Evolutionary conservation across 352 stramenopile genomes (phyloP), one percentile per base, ranked within the genome.

Genomic region (Blastocystis sp.): DNA sequence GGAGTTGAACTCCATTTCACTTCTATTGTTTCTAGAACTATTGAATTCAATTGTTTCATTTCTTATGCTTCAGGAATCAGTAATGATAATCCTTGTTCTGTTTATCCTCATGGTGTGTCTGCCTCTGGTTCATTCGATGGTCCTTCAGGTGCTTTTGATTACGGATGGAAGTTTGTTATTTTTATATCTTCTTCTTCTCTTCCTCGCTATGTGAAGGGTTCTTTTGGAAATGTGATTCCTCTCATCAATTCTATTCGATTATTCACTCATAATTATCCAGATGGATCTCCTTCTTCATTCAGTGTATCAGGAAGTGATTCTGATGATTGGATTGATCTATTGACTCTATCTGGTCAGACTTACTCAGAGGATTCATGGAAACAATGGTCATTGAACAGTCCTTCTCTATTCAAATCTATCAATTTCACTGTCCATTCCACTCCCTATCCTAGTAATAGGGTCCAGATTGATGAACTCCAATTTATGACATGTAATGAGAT

Each of bases 1-100:
- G 51, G 13, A 22, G 60, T 70, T 30, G 60, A 70, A 44, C 24
- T 70, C 15, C 60, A 70, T 40, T 70, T 70, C 60, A 70, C 60
- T 22, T 30, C 33, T 22, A 24, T n/a, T 22, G 17, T 5, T 40
- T 27, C 13, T 5, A 30, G 24, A 24, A 19, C 24, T 40, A 40
- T 70, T 7, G 60, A 70, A 17, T 70, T 70, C 24, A 33, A 70
- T 44, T 30, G 17, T 40, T 70, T 70, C 60, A n/a, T 62, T 33
- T 62, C 56, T 33, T 62, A 62, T 33, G 3, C 2, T 7, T 62
- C 56, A 7, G 56, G 56, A 3, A 62, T 62, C 13, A 17, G 3
- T 33, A 62, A 2, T 33, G 53, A 69, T 42, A 62, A 62, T 33
- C 19, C 19, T n/a, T 62, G 56, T 33, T 62, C 27, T 33, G 13